Conservation (phyloP, 208 protist species). For the Angomonas desouzai region DNA sequence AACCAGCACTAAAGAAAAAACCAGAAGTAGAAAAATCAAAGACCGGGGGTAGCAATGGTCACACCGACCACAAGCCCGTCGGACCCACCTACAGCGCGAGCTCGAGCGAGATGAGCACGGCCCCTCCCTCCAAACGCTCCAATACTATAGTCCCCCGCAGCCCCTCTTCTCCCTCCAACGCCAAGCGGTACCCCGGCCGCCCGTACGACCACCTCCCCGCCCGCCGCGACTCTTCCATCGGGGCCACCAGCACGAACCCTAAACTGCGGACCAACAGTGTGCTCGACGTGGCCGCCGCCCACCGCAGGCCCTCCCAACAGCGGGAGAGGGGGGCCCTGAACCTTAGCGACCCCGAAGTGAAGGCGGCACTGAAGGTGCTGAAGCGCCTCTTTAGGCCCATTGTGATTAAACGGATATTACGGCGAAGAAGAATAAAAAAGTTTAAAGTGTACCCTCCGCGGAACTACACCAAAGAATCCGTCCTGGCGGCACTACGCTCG, state of each 20-base stretch:
- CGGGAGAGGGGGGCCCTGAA: constrained; percentile 18
- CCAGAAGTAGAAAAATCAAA: neutral
- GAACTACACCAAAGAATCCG: constrained; percentile 53
- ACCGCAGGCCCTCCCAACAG: constrained; percentile 21
- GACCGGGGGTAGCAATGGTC: neutral
- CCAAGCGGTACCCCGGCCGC: neutral
- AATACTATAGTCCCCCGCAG: constrained; percentile 1
- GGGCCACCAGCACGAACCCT: constrained; percentile 47
- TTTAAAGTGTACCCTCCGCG: constrained; percentile 50
- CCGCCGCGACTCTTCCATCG: constrained; percentile 53
- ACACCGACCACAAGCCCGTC: neutral
- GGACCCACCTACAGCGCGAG: neutral
- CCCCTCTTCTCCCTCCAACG: neutral
- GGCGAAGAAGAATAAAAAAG: constrained; percentile 26
- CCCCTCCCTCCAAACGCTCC: neutral
- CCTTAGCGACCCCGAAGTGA: constrained; percentile 34
- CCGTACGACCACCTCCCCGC: constrained; percentile 18
- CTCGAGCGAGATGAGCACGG: neutral
- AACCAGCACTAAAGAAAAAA: neutral
- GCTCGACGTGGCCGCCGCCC: constrained; percentile 23
- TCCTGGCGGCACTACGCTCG: constrained; percentile 50
- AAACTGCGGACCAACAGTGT: constrained; percentile 35
- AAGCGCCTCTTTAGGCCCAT: constrained; percentile 52
- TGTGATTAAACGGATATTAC: constrained; percentile 37
- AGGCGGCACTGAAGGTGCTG: constrained; percentile 41